A percentile compares a stretch with the other conserved stretches of the same genome.
Evolutionary conservation across 495 filamentous ascomycete species (phyloP).

Genomic region (Podospora pseudoanserina): DNA sequence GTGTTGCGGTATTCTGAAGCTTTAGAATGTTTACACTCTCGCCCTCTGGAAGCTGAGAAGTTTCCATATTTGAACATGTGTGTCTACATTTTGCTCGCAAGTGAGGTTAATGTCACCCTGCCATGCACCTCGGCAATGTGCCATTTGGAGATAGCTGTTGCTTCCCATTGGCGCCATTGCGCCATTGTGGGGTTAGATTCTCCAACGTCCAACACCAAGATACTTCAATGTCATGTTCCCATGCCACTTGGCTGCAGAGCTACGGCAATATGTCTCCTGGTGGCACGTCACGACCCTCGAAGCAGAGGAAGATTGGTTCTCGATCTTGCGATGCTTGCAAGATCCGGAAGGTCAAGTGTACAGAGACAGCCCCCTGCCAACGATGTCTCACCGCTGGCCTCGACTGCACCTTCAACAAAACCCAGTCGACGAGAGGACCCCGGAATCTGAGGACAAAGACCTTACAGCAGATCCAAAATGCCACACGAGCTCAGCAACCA

Average conservation of each 20-base stretch:
- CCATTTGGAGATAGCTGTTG: neutral
- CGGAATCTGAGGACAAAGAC: slow-evolving; percentile 33
- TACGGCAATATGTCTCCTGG: neutral
- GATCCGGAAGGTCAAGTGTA: slow-evolving; percentile 45
- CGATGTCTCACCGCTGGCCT: slow-evolving; percentile 36
- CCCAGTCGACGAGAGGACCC: slow-evolving; percentile 35
- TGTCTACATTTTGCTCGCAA: no score
- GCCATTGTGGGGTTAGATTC: slow-evolving; percentile 3
- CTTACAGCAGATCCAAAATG: slow-evolving; percentile 22
- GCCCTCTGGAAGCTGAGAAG: no score
- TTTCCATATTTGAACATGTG: no score
- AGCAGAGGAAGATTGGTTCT: slow-evolving; percentile 41
- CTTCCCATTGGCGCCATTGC: slow-evolving; percentile 4
- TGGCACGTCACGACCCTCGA: neutral
- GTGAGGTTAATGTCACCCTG: neutral
- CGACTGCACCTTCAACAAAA: slow-evolving; percentile 40
- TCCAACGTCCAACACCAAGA: neutral
- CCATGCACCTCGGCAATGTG: neutral
- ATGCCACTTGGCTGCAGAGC: neutral
- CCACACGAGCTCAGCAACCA: slow-evolving; percentile 1
- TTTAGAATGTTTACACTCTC: no score
- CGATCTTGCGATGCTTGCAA: slow-evolving; percentile 48
- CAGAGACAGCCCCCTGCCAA: slow-evolving; percentile 29
- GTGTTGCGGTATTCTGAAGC: no score
- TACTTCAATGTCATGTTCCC: neutral